phyloP scores from a whole-genome alignment of 176 grass and related monocot species.

The Phoenix roebelenii region DNA sequence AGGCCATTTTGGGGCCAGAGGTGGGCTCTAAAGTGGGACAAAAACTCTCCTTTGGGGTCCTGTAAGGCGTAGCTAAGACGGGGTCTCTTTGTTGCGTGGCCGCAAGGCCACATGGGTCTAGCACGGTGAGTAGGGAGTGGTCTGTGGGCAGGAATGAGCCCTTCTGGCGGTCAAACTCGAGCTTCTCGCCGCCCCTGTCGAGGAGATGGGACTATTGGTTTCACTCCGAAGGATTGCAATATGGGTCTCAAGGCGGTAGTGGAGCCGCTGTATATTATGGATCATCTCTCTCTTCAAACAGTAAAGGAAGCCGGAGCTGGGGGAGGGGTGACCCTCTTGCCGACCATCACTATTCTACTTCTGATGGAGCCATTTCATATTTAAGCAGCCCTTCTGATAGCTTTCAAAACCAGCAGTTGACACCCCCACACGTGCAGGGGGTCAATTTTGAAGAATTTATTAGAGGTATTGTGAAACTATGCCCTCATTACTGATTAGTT shows the following conservation, averaged over 20 bases:
- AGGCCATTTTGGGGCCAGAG: no score
- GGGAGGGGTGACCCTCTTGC: conserved; percentile 34
- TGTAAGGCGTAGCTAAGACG: conserved; percentile 15
- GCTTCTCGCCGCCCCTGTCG: conserved; percentile 48
- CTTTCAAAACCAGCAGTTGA: conserved; percentile 47
- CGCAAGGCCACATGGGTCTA: conserved; percentile 47
- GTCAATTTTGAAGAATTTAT: conserved; percentile 35
- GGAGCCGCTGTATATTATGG: conserved; percentile 35
- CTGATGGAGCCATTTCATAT: conserved; percentile 48
- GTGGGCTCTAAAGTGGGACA: no score
- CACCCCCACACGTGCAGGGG: conserved; percentile 28
- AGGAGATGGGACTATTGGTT: conserved; percentile 50
- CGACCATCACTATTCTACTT: conserved; percentile 37
- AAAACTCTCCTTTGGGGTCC: no score
- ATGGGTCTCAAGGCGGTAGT: conserved; percentile 49
- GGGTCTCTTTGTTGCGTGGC: conserved; percentile 85
- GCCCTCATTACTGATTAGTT: neutral
- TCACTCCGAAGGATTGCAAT: conserved; percentile 44
- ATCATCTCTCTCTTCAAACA: conserved; percentile 52
- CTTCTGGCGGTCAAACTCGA: conserved; percentile 40
- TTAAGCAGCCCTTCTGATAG: conserved; percentile 54
- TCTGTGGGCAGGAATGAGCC: conserved; percentile 44
- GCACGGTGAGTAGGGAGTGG: conserved; percentile 54
- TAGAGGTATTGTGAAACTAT: conserved; percentile 32
- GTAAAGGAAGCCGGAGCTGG: conserved; percentile 65